These are phyloP conservation scores for Hymenoscyphus repandus DNA, from an alignment of 2,329 filamentous ascomycete genomes.

Conservation along the genomic window DNA sequence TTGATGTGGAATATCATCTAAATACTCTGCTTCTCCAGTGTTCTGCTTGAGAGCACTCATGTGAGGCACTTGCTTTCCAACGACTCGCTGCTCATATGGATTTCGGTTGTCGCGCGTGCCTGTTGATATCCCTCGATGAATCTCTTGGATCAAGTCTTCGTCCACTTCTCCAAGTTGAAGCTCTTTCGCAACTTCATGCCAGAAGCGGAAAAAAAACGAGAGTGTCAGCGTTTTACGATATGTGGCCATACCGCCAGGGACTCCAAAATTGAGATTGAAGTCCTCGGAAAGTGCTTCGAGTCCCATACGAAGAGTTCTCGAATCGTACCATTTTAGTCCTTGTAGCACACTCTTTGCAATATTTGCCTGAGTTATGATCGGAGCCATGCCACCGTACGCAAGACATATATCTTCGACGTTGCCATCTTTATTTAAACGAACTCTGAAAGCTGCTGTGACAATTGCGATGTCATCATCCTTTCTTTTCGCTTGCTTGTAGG, in stretches of 20 bases:
- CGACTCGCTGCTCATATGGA: constrained; percentile 72
- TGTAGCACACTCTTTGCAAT: constrained; percentile 65
- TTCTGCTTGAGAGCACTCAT: constrained; percentile 87
- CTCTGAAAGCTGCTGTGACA: constrained; percentile 77
- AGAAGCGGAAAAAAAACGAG: constrained; percentile 94
- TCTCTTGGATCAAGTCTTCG: constrained; percentile 69
- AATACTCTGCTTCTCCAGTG: constrained; percentile 90
- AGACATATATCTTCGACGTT: constrained; percentile 69
- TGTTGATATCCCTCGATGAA: constrained; percentile 74
- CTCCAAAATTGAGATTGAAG: constrained; percentile 80
- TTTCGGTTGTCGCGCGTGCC: constrained; percentile 70
- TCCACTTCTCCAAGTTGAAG: constrained; percentile 55
- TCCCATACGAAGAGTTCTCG: constrained; percentile 74
- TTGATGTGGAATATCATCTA: constrained; percentile 81
- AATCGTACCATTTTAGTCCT: constrained; percentile 72
- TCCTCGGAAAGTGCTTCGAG: constrained; percentile 81
- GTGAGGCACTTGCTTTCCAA: constrained; percentile 78
- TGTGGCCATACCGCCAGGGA: constrained; percentile 93
- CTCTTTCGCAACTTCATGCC: constrained; percentile 72
- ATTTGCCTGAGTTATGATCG: constrained; percentile 76
- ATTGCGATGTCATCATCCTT: constrained; percentile 98
- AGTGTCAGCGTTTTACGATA: constrained; percentile 85
- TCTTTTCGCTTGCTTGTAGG: constrained; percentile 92
- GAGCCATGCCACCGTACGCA: constrained; percentile 91
- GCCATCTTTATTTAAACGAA: constrained; percentile 63